A percentile compares a stretch with the other conserved stretches of the same genome.
Evolutionary conservation across 768 basidiomycete species (phyloP).

Genomic region (Symmetrospora coprosmae): DNA sequence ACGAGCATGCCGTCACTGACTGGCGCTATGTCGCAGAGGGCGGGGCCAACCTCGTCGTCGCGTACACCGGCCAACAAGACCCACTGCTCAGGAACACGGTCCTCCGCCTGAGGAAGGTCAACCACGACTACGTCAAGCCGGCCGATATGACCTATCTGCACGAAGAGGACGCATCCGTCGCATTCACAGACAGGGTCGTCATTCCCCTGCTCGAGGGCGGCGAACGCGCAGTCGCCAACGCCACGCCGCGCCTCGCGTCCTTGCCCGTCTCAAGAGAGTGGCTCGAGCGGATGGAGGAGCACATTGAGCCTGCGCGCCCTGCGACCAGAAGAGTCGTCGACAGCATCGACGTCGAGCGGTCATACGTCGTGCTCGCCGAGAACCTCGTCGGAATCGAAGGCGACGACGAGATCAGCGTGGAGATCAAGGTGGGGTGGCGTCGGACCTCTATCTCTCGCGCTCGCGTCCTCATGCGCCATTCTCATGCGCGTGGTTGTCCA

Average conservation of each 20-base stretch:
- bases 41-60: conserved; percentile 78
- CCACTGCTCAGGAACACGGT: conserved; percentile 51
- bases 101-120: conserved; percentile 58
- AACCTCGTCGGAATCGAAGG: conserved; percentile 57
- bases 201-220: conserved; percentile 49
- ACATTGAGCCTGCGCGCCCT: conserved; percentile 47
- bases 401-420: conserved; percentile 49
- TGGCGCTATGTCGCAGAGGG: conserved; percentile 86
- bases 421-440: conserved; percentile 61
- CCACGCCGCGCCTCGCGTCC: conserved; percentile 6
- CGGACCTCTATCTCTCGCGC: neutral
- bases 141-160: conserved; percentile 36
- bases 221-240: conserved; percentile 40
- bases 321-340: conserved; percentile 46
- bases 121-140: conserved; percentile 31
- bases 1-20: no score
- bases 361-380: conserved; percentile 58
- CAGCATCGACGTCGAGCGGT: conserved; percentile 46
- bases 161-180: conserved; percentile 38
- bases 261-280: conserved; percentile 41
- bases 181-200: conserved; percentile 55
- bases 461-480: neutral
- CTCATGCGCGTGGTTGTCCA: conserved; percentile 34
- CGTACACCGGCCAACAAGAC: conserved; percentile 51
- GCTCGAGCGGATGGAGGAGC: conserved; percentile 46